These are phyloP conservation scores for Paspalum notatum DNA, from an alignment of 176 grass and related monocot species.

Conservation along the genomic window DNA sequence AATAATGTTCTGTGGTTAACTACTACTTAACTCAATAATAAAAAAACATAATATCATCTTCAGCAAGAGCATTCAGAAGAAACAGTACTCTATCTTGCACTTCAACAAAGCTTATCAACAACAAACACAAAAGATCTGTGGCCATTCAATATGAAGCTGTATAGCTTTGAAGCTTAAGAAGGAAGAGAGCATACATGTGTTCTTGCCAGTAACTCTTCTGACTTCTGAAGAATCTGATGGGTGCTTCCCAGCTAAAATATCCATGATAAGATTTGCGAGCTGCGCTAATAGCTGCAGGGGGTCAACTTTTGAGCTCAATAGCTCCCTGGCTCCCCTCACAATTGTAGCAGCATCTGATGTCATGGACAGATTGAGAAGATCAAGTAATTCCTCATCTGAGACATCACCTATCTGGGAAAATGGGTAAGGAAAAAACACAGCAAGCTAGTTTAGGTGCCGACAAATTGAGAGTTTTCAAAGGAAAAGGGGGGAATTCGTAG, in stretches of 20 bases:
- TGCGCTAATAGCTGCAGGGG: constrained; percentile 70
- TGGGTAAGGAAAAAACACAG: background rate
- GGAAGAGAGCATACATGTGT: constrained; percentile 46
- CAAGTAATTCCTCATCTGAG: constrained; percentile 86
- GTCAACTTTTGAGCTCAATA: constrained; percentile 83
- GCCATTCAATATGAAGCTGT: background rate
- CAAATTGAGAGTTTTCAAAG: background rate
- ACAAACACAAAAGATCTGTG: background rate
- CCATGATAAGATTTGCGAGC: constrained; percentile 88
- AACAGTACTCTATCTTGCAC: background rate
- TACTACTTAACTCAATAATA: no score
- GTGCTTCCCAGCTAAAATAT: constrained; percentile 72
- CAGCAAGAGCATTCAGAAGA: background rate
- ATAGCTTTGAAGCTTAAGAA: background rate
- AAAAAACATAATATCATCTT: background rate
- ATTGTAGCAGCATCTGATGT: constrained; percentile 84
- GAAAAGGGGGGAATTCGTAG: background rate
- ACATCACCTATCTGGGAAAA: constrained; percentile 78
- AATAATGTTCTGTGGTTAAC: background rate
- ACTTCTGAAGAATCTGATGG: constrained; percentile 49
- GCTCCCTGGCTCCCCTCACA: constrained; percentile 76
- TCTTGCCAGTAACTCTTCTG: constrained; percentile 41
- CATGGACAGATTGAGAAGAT: constrained; percentile 71
- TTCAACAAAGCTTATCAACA: constrained; percentile 1
- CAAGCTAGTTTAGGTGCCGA: constrained; percentile 36